These are phyloP conservation scores for Aspergillus sclerotiicarbonarius DNA, from an alignment of 495 filamentous ascomycete genomes.

Conservation along the genomic window DNA sequence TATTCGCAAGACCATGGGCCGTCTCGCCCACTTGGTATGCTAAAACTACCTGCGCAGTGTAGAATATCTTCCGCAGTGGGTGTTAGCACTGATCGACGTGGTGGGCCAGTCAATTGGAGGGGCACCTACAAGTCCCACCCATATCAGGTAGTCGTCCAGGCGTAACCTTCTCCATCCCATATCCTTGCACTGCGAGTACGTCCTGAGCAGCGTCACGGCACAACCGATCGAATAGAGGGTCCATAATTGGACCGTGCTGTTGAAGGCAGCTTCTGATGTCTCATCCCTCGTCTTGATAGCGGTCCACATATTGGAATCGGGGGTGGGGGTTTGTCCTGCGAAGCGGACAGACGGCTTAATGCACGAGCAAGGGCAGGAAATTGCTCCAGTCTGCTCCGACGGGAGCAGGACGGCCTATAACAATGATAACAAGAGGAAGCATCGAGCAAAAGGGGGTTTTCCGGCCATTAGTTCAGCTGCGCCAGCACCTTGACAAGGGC, in stretches of 20 bases:
- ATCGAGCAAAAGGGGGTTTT: neutral
- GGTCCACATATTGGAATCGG: constrained; percentile 1
- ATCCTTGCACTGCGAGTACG: constrained; percentile 39
- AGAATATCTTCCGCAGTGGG: constrained; percentile 26
- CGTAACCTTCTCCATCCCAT: constrained; percentile 42
- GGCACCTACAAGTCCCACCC: constrained; percentile 44
- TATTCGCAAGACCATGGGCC: constrained; percentile 49
- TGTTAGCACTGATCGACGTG: constrained; percentile 9
- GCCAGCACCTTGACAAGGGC: neutral
- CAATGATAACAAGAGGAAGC: neutral
- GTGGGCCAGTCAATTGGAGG: neutral
- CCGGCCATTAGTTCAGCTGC: neutral
- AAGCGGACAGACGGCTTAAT: neutral
- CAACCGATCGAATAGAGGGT: constrained; percentile 46
- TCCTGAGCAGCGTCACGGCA: constrained; percentile 41
- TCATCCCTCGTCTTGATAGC: constrained; percentile 24
- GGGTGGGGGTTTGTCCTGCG: neutral
- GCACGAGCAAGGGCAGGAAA: neutral
- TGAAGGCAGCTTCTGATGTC: constrained; percentile 28
- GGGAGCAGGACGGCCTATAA: neutral
- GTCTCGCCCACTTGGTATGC: constrained; percentile 33
- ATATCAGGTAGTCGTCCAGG: constrained; percentile 55
- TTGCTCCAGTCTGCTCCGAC: neutral
- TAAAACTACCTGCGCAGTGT: constrained; percentile 33
- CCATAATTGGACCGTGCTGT: constrained; percentile 43